Percentiles rank a stretch among this genome's conserved stretches.
Evolutionary conservation across 1,284 basidiomycete genomes (phyloP).

Genomic region (Megacollybia platyphylla): DNA sequence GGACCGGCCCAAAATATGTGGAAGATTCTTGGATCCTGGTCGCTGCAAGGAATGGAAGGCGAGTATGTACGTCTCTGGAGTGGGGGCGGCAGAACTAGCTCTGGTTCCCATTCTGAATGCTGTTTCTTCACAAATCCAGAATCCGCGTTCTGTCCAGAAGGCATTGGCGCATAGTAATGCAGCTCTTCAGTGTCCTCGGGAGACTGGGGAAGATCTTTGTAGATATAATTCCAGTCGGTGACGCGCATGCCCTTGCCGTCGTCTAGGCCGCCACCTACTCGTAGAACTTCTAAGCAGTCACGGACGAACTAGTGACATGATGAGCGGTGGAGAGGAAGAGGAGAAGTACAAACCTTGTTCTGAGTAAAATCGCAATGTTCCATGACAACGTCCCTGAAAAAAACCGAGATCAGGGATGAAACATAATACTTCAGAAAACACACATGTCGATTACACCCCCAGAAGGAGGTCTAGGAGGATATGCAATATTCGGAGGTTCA

Average conservation of each 20-base stretch:
- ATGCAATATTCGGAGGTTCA: constrained; percentile 32
- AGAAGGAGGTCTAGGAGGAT: constrained; percentile 54
- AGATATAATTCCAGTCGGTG: constrained; percentile 58
- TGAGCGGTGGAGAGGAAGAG: neutral
- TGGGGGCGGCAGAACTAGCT: constrained; percentile 19
- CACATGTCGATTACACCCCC: constrained; percentile 64
- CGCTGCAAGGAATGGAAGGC: constrained; percentile 44
- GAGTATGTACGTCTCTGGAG: constrained; percentile 8
- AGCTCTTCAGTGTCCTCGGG: neutral
- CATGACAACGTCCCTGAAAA: constrained; percentile 23
- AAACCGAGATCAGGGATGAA: neutral
- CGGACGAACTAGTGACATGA: constrained; percentile 7
- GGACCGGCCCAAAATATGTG: constrained; percentile 81
- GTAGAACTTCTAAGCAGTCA: constrained; percentile 47
- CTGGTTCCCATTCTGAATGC: constrained; percentile 24
- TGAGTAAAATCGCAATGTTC: constrained; percentile 61
- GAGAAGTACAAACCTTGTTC: constrained; percentile 34
- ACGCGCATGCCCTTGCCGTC: constrained; percentile 48
- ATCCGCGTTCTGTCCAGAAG: constrained; percentile 10
- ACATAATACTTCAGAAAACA: constrained; percentile 12
- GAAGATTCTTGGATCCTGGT: constrained; percentile 58
- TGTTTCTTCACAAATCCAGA: constrained; percentile 26
- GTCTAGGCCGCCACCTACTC: constrained; percentile 61
- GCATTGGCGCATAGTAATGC: no score
- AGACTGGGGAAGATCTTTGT: constrained; percentile 17